Conservation (phyloP, 139 green algal genomes). For the Chlamydomonas eustigma region DNA sequence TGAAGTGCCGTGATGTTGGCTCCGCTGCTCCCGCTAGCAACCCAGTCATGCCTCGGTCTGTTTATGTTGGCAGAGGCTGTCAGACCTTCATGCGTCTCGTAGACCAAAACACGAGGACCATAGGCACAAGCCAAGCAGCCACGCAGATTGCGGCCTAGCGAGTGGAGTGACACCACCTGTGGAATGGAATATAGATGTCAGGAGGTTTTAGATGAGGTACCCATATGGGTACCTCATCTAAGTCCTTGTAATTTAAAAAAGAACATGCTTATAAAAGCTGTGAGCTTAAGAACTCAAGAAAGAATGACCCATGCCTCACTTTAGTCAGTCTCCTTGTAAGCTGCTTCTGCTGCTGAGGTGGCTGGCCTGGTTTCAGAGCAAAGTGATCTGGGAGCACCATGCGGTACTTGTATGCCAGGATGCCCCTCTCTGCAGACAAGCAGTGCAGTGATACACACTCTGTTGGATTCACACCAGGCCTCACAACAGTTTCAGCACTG, state of each 20-base stretch:
- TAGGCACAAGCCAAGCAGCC: conserved; percentile 34
- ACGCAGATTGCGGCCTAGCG: conserved; percentile 43
- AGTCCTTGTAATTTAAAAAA: too few relatives aligned
- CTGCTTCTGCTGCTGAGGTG: neutral
- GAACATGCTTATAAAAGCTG: too few relatives aligned
- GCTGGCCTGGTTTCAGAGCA: conserved; percentile 16
- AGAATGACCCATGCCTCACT: conserved; percentile 1
- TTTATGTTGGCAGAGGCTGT: neutral
- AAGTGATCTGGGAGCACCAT: neutral
- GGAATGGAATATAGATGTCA: too few relatives aligned
- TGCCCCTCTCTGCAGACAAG: conserved; percentile 34
- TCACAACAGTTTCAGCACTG: neutral
- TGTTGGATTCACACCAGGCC: neutral
- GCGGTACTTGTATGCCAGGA: conserved; percentile 32
- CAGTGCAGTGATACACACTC: conserved; percentile 46
- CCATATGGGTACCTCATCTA: too few relatives aligned
- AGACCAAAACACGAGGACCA: conserved; percentile 34
- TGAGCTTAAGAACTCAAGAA: too few relatives aligned
- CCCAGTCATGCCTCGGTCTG: neutral
- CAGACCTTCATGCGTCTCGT: conserved; percentile 19
- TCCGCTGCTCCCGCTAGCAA: neutral
- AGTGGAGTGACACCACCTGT: conserved; percentile 55
- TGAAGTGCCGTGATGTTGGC: conserved; percentile 44
- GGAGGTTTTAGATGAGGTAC: too few relatives aligned
- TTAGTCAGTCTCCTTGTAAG: neutral